Conservation (phyloP, 2,329 filamentous ascomycete species). For the Salinomyces thailandicus region DNA sequence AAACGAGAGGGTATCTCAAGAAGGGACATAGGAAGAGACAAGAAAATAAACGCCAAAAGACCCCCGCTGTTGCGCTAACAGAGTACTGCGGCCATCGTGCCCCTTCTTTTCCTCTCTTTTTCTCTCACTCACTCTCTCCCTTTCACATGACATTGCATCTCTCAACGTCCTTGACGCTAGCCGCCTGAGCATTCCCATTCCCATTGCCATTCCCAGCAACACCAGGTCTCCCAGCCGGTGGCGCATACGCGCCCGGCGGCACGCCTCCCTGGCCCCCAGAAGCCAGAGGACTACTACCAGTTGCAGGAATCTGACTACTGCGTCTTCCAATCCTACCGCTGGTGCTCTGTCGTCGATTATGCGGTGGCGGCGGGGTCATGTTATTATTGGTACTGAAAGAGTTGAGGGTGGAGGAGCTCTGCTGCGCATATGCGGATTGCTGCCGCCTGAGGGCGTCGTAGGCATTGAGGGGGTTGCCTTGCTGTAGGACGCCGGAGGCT, state of each 20-base stretch:
- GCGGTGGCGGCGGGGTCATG: constrained; percentile 1
- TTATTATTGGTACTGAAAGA: constrained; percentile 1
- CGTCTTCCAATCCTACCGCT: constrained; percentile 12
- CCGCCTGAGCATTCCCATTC: constrained; percentile 11
- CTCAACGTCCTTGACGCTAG: constrained; percentile 21
- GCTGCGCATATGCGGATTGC: constrained; percentile 14
- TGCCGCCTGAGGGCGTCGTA: constrained; percentile 24
- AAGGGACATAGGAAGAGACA: too few relatives aligned
- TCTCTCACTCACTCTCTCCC: background rate
- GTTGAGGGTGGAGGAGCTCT: constrained; percentile 10
- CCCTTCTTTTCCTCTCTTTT: background rate
- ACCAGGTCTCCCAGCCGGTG: background rate
- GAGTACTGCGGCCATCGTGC: background rate
- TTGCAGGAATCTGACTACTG: constrained; percentile 11
- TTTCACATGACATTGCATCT: constrained; percentile 40
- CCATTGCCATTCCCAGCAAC: constrained; percentile 7
- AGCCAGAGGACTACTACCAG: constrained; percentile 4
- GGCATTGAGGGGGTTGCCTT: constrained; percentile 25
- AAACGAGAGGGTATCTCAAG: too few relatives aligned
- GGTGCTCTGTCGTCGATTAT: constrained; percentile 7
- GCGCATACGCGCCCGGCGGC: constrained; percentile 1
- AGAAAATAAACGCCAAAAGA: too few relatives aligned
- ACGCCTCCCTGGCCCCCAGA: background rate
- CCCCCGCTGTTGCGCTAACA: too few relatives aligned
- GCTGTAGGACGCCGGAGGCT: constrained; percentile 13